phyloP scores from a whole-genome alignment of 1,284 basidiomycete genomes.

The Pseudozyma sp. region DNA sequence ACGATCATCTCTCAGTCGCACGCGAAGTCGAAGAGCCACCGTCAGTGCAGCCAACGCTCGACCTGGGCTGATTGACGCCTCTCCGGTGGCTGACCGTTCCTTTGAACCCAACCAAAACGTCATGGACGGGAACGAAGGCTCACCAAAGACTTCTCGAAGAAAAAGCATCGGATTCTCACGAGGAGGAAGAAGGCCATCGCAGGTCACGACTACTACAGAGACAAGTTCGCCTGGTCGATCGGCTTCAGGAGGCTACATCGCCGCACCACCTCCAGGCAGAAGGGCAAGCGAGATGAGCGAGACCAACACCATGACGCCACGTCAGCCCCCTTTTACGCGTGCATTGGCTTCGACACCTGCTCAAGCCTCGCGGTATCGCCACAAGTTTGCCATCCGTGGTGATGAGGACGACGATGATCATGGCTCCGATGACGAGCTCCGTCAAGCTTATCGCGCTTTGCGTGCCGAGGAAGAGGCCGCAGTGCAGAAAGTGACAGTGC shows the following conservation, averaged over 20 bases:
- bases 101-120: not conserved
- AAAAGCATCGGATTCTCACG: conserved; percentile 25
- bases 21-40: conserved; percentile 34
- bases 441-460: conserved; percentile 30
- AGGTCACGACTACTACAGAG: not conserved
- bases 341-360: not conserved
- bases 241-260: not conserved
- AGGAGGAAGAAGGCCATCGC: conserved; percentile 9
- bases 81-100: not conserved
- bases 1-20: conserved; percentile 14
- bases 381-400: not conserved
- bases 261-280: not conserved
- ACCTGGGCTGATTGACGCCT: conserved; percentile 3
- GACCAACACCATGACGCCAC: not conserved
- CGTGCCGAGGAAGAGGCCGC: conserved; percentile 24
- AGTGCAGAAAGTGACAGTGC: not conserved
- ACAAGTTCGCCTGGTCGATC: not conserved
- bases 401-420: conserved; percentile 30
- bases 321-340: not conserved
- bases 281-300: conserved; percentile 12
- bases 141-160: conserved; percentile 10
- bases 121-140: not conserved
- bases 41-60: conserved; percentile 20
- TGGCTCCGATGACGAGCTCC: conserved; percentile 34
- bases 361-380: not conserved